A percentile compares a stretch with the other conserved stretches of the same genome.
Evolutionary conservation across 1,139 yeast genomes (phyloP).

Genomic region (Geotrichum macrosporum): DNA sequence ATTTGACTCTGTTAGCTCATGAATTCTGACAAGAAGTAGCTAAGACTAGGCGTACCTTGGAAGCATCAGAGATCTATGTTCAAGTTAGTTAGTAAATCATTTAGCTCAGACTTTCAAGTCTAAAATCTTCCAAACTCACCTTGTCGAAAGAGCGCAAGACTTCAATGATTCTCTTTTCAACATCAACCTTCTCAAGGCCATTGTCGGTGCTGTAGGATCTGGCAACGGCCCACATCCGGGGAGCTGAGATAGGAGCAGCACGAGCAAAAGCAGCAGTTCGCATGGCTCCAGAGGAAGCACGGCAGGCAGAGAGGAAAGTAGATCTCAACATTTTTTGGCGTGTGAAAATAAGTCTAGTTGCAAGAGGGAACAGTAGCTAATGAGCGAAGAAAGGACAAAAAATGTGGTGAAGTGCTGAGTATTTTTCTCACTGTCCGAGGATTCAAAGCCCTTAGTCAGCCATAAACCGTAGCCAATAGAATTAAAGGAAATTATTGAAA

Average conservation of each 20-base stretch:
- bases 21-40: neutral
- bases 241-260: constrained; percentile 14
- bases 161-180: constrained; percentile 70
- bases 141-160: constrained; percentile 78
- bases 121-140: constrained; percentile 39
- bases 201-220: constrained; percentile 48
- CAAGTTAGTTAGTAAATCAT: constrained; percentile 11
- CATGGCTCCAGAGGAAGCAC: constrained; percentile 20
- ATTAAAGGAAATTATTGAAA: too few species aligned
- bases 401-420: neutral
- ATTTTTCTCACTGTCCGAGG: neutral
- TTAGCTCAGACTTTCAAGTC: neutral
- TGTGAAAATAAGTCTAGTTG: neutral
- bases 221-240: constrained; percentile 20
- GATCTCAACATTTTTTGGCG: constrained; percentile 23
- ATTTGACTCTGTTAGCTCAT: neutral
- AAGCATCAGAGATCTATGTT: constrained; percentile 27
- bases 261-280: constrained; percentile 19
- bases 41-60: constrained; percentile 24
- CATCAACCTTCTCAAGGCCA: constrained; percentile 62
- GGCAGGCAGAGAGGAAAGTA: constrained; percentile 19
- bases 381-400: neutral
- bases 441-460: neutral
- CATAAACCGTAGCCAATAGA: neutral
- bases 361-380: neutral